phyloP scores from a whole-genome alignment of 148 eudicot genomes.

The Chenopodium berlandieri region DNA sequence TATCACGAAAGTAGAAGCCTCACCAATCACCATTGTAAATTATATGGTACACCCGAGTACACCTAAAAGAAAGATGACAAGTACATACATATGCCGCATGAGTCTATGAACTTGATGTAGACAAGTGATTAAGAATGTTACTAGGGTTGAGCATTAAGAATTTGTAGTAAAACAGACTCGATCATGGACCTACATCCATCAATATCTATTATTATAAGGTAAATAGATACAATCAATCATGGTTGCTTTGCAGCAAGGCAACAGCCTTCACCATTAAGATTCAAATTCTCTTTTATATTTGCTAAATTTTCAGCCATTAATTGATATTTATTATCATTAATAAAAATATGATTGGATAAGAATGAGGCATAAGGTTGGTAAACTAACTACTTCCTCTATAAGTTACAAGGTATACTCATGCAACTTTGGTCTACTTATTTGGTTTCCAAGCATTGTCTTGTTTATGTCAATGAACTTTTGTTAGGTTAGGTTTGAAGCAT shows the following conservation, averaged over 20 bases:
- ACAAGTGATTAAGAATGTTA: neutral
- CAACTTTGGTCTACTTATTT: slow-evolving; percentile 41
- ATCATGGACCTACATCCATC: neutral
- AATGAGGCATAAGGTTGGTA: slow-evolving; percentile 34
- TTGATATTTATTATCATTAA: neutral
- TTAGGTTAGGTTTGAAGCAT: slow-evolving; percentile 41
- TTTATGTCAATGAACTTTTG: slow-evolving; percentile 22
- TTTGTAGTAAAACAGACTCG: slow-evolving; percentile 15
- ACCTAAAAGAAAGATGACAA: no score
- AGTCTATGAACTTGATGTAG: no score
- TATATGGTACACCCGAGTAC: no score
- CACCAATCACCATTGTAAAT: no score
- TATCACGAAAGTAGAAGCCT: no score
- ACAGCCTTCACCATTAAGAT: slow-evolving; percentile 6
- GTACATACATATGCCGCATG: no score
- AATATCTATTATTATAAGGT: slow-evolving; percentile 1
- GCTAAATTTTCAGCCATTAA: neutral
- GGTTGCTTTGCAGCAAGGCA: slow-evolving; percentile 29
- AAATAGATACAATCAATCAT: slow-evolving; percentile 21
- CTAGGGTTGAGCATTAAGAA: neutral
- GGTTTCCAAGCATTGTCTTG: slow-evolving; percentile 33
- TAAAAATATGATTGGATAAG: neutral
- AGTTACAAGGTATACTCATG: slow-evolving; percentile 10
- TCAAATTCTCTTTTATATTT: neutral
- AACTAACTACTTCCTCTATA: slow-evolving; percentile 34